Evolutionary conservation across 345 rosid species (phyloP).

Genomic region (Cardamine chenopodiifolia): DNA sequence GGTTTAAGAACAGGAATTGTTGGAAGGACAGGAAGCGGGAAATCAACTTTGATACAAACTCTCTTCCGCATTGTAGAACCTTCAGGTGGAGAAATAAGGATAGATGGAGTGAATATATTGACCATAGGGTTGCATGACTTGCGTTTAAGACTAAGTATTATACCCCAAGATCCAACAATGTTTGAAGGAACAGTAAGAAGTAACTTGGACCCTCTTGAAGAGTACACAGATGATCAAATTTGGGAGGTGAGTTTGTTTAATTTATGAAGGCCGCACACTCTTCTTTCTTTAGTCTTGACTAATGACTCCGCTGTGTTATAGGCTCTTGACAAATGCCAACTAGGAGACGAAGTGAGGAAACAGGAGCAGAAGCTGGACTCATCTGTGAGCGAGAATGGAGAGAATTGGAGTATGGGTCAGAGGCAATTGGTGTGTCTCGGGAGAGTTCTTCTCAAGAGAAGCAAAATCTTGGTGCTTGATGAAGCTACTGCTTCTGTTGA

Average conservation of each 20-base stretch:
- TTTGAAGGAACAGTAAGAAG: conserved; percentile 87
- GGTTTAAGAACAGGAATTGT: conserved; percentile 84
- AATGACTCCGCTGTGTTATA: conserved; percentile 33
- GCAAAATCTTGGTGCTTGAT: conserved; percentile 78
- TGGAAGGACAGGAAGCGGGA: conserved; percentile 93
- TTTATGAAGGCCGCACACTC: background rate
- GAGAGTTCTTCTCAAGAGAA: conserved; percentile 75
- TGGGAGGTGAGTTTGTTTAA: conserved; percentile 70
- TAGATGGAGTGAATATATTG: conserved; percentile 70
- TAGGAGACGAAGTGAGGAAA: conserved; percentile 85
- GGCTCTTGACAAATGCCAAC: conserved; percentile 93
- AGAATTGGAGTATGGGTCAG: conserved; percentile 96
- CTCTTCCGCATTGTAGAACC: conserved; percentile 87
- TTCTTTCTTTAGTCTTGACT: background rate
- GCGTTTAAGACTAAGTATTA: conserved; percentile 76
- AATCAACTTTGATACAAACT: conserved; percentile 86
- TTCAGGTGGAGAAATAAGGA: conserved; percentile 61
- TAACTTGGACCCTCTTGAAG: conserved; percentile 89
- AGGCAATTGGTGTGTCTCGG: conserved; percentile 86
- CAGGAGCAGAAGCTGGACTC: conserved; percentile 77
- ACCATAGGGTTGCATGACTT: conserved; percentile 79
- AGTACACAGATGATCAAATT: conserved; percentile 75
- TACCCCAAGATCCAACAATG: conserved; percentile 96
- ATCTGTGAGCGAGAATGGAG: conserved; percentile 80
- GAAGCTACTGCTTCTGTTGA: conserved; percentile 95